A percentile compares a stretch with the other conserved stretches of the same genome.
Evolutionary conservation across 192 early-diverging fungal genomes (phyloP).

Genomic region (Gamsiella multidivaricata): DNA sequence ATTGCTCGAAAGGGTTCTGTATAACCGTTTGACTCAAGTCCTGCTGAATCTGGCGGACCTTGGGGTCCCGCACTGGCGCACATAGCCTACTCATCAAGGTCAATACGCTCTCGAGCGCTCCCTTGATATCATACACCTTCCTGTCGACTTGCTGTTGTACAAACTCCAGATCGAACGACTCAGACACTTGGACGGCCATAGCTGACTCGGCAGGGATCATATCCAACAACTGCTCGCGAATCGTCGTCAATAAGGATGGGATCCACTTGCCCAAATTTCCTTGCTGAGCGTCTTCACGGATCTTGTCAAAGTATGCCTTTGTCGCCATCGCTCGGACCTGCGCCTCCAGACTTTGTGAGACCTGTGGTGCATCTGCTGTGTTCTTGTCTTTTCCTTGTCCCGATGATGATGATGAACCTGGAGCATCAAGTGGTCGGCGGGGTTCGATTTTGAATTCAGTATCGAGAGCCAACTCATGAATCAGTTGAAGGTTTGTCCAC

Average conservation of each 20-base stretch:
- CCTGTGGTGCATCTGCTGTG: no score
- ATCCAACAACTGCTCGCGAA: conserved; percentile 68
- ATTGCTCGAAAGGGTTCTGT: neutral
- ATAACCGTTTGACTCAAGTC: conserved; percentile 11
- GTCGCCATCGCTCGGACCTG: conserved; percentile 69
- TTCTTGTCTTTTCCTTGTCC: neutral
- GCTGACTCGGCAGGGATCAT: conserved; percentile 69
- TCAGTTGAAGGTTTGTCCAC: conserved; percentile 73
- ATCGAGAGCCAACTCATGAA: conserved; percentile 83
- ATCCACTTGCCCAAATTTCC: conserved; percentile 61
- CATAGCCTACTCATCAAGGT: conserved; percentile 75
- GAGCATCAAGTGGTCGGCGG: neutral
- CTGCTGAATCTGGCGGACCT: conserved; percentile 50
- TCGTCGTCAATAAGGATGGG: conserved; percentile 34
- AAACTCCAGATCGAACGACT: conserved; percentile 73
- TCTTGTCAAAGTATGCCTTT: conserved; percentile 78
- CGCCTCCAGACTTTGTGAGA: conserved; percentile 56
- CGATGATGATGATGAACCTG: neutral
- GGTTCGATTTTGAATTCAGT: conserved; percentile 73
- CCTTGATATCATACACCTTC: conserved; percentile 65
- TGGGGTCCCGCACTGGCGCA: conserved; percentile 80
- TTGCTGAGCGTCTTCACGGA: conserved; percentile 67
- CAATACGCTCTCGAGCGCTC: conserved; percentile 59
- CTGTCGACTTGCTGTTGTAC: conserved; percentile 73
- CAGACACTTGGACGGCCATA: conserved; percentile 68